Conservation (phyloP, 139 green algal genomes). For the Volvox reticuliferus region DNA sequence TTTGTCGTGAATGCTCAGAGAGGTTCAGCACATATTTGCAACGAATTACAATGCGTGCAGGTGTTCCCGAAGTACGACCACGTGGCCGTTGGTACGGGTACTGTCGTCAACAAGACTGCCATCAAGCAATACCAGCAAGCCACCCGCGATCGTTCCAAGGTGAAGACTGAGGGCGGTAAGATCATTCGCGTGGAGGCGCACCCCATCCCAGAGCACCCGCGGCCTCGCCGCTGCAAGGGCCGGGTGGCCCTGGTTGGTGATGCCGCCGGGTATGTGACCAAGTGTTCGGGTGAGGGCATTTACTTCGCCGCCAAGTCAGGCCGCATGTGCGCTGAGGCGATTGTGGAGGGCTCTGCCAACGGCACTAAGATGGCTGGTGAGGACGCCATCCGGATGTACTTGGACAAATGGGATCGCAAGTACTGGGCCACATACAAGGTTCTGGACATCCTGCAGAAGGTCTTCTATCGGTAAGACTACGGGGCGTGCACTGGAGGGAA, state of each 20-base stretch:
- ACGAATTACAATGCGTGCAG: neutral
- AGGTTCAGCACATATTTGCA: no score
- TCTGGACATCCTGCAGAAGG: conserved; percentile 99
- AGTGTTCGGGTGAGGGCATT: conserved; percentile 98
- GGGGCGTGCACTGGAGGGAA: neutral
- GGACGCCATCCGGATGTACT: conserved; percentile 91
- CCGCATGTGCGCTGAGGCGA: conserved; percentile 97
- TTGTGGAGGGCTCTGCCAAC: conserved; percentile 80
- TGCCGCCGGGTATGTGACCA: conserved; percentile 97
- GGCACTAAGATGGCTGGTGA: conserved; percentile 93
- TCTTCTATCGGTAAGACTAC: conserved; percentile 73
- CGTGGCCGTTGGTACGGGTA: conserved; percentile 98
- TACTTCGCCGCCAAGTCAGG: conserved; percentile 99
- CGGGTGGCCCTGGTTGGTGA: conserved; percentile 95
- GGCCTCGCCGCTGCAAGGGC: conserved; percentile 85
- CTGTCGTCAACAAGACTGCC: conserved; percentile 99
- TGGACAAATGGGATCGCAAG: conserved; percentile 98
- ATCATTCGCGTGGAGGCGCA: conserved; percentile 99
- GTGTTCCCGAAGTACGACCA: conserved; percentile 99
- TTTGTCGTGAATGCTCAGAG: no score
- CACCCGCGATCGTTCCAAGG: conserved; percentile 77
- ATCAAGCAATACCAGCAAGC: conserved; percentile 99
- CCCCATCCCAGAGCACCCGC: conserved; percentile 98
- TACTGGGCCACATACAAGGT: conserved; percentile 99
- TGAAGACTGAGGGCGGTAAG: conserved; percentile 96